Evolutionary conservation across 2,329 filamentous ascomycete species (phyloP), one percentile per base, ranked within the genome.

Genomic region (Pyrenochaeta sp.): DNA sequence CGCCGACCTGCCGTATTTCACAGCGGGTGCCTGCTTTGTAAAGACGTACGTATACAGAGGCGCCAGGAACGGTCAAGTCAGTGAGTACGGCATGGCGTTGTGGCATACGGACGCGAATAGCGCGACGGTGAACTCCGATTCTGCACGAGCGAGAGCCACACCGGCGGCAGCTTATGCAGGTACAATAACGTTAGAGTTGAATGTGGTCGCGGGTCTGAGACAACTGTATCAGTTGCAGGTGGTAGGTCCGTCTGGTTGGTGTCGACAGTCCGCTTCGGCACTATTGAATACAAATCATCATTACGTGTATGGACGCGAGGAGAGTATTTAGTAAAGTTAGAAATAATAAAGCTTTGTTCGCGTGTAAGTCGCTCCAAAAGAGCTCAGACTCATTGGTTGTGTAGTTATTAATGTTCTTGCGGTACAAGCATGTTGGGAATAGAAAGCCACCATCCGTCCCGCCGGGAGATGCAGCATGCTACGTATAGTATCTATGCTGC

Each of bases 91-190:
- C 47, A 48, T 44, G 10, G 37, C 22, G 30, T 40, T 28, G 54
- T 53, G 49, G 39, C 30, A 52, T 42, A 37, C 28, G 28, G 42
- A 52, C 15, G 27, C 40, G 22, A 45, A 13, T n/a, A n/a, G 19
- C n/a, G 44, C 34, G 37, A 45, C 39, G n/a, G 19, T 47, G n/a
- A 49, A 42, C 39, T n/a, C 27, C 36, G 22, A 25, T 25, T 25
- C 10, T 43, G n/a, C 12, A 25, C 22, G 10, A 24, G 19, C 32
- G 32, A 25, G 5, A 22, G 22, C 8, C 5, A 25, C 34, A 28
- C 34, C 36, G 30, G 24, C 36, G 9, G n/a, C 48, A 48, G 36
- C 46, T 49, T 42, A 54, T 57, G 51, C 58, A 58, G 54, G 54
- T 52, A 49, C 50, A 37, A 51, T 42, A 19, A 37, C 19, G 49